Evolutionary conservation across 2,329 filamentous ascomycete genomes (phyloP).

Genomic region (Talaromyces sp.): DNA sequence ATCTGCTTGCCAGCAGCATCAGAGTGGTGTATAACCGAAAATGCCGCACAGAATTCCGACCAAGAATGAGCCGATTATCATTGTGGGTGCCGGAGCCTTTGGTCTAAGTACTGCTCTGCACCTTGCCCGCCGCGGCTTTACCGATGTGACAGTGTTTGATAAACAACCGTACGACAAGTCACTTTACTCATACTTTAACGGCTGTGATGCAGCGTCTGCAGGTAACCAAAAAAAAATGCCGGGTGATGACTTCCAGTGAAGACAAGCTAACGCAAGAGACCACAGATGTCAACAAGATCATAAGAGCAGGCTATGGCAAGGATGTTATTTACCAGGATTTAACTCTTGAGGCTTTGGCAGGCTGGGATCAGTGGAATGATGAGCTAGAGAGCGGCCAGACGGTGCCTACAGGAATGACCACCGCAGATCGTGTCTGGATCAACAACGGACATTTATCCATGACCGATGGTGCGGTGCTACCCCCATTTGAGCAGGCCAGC

Average conservation of each 20-base stretch:
- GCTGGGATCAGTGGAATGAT: conserved; percentile 45
- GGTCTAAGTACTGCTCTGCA: conserved; percentile 37
- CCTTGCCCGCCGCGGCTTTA: conserved; percentile 43
- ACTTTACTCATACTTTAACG: conserved; percentile 38
- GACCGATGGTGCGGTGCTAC: neutral
- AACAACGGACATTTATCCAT: conserved; percentile 30
- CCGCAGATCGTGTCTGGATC: conserved; percentile 33
- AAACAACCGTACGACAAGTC: conserved; percentile 40
- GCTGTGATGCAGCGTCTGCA: conserved; percentile 43
- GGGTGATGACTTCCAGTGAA: neutral
- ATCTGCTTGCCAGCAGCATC: neutral
- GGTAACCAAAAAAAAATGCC: conserved; percentile 18
- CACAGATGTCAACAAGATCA: conserved; percentile 43
- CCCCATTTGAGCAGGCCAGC: conserved; percentile 2
- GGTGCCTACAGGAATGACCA: conserved; percentile 35
- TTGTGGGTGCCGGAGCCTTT: conserved; percentile 25
- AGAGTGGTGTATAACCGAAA: neutral
- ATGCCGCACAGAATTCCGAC: neutral
- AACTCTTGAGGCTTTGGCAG: conserved; percentile 37
- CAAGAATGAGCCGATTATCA: conserved; percentile 19
- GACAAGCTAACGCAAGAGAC: neutral
- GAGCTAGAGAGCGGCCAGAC: conserved; percentile 17
- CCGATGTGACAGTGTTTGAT: conserved; percentile 47
- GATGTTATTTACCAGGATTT: conserved; percentile 47
- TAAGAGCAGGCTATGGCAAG: conserved; percentile 39